Evolutionary conservation across 768 basidiomycete genomes (phyloP), one percentile per base, ranked within the genome.

Genomic region (Panaeolus papilionaceus): DNA sequence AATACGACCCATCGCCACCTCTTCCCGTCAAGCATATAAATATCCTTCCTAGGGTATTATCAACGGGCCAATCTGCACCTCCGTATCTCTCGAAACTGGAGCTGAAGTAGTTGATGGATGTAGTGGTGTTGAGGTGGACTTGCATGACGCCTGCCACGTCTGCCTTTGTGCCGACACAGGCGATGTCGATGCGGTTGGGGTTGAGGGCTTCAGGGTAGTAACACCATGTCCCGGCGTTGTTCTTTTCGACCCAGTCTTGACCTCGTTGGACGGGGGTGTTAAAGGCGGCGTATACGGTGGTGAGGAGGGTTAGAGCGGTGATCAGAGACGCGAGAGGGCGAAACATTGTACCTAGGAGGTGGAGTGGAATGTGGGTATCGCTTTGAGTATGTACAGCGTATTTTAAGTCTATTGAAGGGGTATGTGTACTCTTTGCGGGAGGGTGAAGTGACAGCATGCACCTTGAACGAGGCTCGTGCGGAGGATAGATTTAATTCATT

Each of bases 41-140:
- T n/a, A 70, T 63, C 42, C 65, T 70, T 7, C 69, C 62, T 3
- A 45, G 62, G 18, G 47, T 26, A 28, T 26, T 28, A 16, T 65
- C 45, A 49, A 65, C 63, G 45, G 61, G 49, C 58, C 61, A 70
- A 20, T 67, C 66, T 10, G 69, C 38, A 2, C 69, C 69, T 18
- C 69, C 69, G 18, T 67, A 62, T n/a, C 63, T 58, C n/a, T 70
- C 44, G 64, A 65, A 61, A 64, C 58, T 62, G 11, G 66, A 63
- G 39, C 58, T 51, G 66, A 67, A 70, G 64, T 70, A 70, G 66
- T 67, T 70, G 54, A 70, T 70, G n/a, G 69, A 67, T 10, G 66
- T 65, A 4, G 66, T 67, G 16, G 26, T 23, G 66, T 67, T 67
- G 47, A 70, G 63, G 61, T 70, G 69, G 16, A 42, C 51, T 38